phyloP scores from a whole-genome alignment of 257 asterid genomes.

The Nicotiana obtusifolia region DNA sequence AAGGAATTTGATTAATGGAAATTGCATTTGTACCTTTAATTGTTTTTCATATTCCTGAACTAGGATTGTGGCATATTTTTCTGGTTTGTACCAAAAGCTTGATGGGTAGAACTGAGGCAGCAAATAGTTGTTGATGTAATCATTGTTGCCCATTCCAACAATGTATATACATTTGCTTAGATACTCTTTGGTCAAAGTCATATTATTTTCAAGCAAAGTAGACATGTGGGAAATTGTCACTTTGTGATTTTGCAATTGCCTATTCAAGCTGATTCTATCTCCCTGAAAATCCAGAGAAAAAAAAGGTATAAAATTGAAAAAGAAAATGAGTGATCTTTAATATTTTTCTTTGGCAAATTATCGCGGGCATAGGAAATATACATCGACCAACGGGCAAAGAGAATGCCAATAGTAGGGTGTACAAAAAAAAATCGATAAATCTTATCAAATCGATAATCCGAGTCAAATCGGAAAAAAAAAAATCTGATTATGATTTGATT shows the following conservation, averaged over 20 bases:
- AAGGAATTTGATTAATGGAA: background rate
- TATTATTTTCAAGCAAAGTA: constrained; percentile 21
- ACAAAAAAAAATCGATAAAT: too few species aligned
- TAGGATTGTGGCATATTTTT: constrained; percentile 7
- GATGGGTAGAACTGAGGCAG: constrained; percentile 45
- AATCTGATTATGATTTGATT: too few species aligned
- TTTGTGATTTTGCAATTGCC: constrained; percentile 21
- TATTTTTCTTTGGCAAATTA: too few species aligned
- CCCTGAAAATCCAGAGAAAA: constrained; percentile 13
- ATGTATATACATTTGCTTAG: constrained; percentile 52
- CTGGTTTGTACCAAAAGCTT: constrained; percentile 23
- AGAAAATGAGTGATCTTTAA: too few species aligned
- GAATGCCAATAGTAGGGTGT: too few species aligned
- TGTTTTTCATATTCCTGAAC: constrained; percentile 10
- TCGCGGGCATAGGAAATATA: too few species aligned
- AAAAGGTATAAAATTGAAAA: too few species aligned
- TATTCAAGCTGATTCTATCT: constrained; percentile 13
- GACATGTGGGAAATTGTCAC: constrained; percentile 7
- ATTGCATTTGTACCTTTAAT: background rate
- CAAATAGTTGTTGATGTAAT: constrained; percentile 60
- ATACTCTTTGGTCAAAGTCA: constrained; percentile 19
- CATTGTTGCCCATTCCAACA: constrained; percentile 52
- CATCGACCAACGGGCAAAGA: too few species aligned
- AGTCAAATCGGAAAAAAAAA: too few species aligned
- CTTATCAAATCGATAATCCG: too few species aligned